Evolutionary conservation across 495 filamentous ascomycete genomes (phyloP).

Genomic region (Hypoxylon cercidicola): DNA sequence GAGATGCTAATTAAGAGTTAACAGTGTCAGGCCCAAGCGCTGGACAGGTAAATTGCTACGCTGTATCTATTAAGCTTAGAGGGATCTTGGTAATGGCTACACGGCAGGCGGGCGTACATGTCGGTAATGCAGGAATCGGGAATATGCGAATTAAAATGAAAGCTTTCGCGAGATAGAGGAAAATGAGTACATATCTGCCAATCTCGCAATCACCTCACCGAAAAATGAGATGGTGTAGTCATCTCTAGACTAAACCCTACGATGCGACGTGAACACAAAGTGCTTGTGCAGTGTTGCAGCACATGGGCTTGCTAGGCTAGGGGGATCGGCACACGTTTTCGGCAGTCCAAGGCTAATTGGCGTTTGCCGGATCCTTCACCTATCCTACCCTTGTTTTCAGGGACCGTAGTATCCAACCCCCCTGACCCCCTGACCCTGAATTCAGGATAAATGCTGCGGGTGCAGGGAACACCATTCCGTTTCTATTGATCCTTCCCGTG

Average conservation of each 20-base stretch:
- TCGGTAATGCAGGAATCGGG: conserved; percentile 15
- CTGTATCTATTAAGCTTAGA: conserved; percentile 17
- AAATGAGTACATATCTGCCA: conserved; percentile 24
- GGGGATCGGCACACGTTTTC: conserved; percentile 30
- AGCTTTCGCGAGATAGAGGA: conserved; percentile 5
- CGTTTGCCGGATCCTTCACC: conserved; percentile 14
- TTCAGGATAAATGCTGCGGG: conserved; percentile 41
- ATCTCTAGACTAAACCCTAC: conserved; percentile 31
- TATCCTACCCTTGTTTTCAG: conserved; percentile 21
- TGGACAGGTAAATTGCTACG: conserved; percentile 51
- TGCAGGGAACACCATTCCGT: conserved; percentile 32
- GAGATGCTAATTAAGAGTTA: conserved; percentile 29
- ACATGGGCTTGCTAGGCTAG: conserved; percentile 12
- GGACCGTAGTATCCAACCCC: conserved; percentile 42
- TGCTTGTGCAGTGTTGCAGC: conserved; percentile 28
- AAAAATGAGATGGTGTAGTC: conserved; percentile 10
- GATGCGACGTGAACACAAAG: conserved; percentile 29
- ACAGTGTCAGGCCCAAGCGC: conserved; percentile 61
- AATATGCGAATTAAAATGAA: conserved; percentile 15
- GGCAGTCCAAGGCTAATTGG: conserved; percentile 29
- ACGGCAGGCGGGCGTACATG: conserved; percentile 14
- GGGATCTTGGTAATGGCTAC: conserved; percentile 18
- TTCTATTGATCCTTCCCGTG: conserved; percentile 31
- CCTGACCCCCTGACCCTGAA: conserved; percentile 13
- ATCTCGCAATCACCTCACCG: conserved; percentile 16